Evolutionary conservation across 257 asterid species (phyloP).

Genomic region (Prunella vulgaris): DNA sequence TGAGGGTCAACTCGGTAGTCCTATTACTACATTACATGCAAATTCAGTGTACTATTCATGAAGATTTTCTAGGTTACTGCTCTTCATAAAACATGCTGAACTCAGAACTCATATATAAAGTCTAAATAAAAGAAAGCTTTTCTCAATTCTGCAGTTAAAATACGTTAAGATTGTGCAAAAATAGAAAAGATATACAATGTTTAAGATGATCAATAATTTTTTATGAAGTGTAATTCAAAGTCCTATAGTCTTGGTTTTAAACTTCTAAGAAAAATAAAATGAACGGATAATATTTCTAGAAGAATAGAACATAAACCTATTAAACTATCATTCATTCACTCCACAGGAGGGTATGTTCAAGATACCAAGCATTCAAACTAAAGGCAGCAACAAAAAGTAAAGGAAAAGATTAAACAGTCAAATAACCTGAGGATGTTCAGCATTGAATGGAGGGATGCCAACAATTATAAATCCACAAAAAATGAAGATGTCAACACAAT

Average conservation of each 20-base stretch:
- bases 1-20: background rate
- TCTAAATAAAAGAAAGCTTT: background rate
- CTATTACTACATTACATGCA: background rate
- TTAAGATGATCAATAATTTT: background rate
- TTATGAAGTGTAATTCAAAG: background rate
- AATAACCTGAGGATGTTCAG: slow-evolving; percentile 96
- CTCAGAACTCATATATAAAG: background rate
- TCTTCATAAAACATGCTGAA: background rate
- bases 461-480: too few relatives aligned
- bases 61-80: background rate
- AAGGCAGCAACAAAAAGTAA: slow-evolving; percentile 6
- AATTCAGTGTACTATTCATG: background rate
- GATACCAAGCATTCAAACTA: background rate
- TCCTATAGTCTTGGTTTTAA: background rate
- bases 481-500: too few relatives aligned
- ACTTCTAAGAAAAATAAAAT: slow-evolving; percentile 11
- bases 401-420: slow-evolving; percentile 16
- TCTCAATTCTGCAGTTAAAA: background rate
- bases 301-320: background rate
- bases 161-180: background rate
- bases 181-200: background rate
- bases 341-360: background rate
- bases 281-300: background rate
- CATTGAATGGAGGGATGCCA: slow-evolving; percentile 99
- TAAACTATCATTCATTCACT: background rate